Evolutionary conservation across 2,329 filamentous ascomycete genomes (phyloP), one percentile per base, ranked within the genome.

Genomic region (Ceratocystis smalleyi): DNA sequence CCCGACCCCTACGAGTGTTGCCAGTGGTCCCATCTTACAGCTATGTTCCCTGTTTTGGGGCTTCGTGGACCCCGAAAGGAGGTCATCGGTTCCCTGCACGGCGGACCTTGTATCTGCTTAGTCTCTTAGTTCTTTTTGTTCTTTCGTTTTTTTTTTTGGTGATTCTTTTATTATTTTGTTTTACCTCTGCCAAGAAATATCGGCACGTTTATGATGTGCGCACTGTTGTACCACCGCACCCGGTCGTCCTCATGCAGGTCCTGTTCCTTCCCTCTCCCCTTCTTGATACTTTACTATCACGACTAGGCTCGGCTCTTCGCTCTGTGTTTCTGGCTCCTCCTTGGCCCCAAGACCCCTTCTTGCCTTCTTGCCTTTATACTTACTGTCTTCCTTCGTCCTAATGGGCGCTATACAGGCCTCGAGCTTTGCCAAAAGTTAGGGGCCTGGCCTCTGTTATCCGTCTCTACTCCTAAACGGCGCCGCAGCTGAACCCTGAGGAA

Each of bases 261-360:
- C 47, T 49, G n/a, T 12, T 40, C 35, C 35, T 40, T 40, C 47
- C n/a, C 47, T 55, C 10, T 32, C 51, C 2, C n/a, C 22, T 27
- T 55, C 15, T 55, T 30, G 24, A 4, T 55, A 17, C 51, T 55
- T 17, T 30, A n/a, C 51, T 32, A 22, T 27, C 51, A 30, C 51
- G 15, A 55, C 51, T 27, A 55, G 51, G 22, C 10, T 55, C 51
- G 51, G 51, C 51, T 55, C 51, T 55, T 55, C 51, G 51, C 51
- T 51, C 22, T 55, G 32, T 55, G 10, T 55, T 5, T 30, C 19
- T 30, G 8, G 5, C 19, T 6, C 24, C 8, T 30, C 6, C 24
- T 27, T 47, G 45, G 45, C 19, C 24, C 51, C 3, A 55, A 30
- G 24, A 32, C 51, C 51, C 51, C 24, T 55, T 55, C 22, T 55